Percentiles rank a stretch among this genome's conserved stretches.
phyloP scores from a whole-genome alignment of 169 alveolate species.

The Cryptosporidium sp. region DNA sequence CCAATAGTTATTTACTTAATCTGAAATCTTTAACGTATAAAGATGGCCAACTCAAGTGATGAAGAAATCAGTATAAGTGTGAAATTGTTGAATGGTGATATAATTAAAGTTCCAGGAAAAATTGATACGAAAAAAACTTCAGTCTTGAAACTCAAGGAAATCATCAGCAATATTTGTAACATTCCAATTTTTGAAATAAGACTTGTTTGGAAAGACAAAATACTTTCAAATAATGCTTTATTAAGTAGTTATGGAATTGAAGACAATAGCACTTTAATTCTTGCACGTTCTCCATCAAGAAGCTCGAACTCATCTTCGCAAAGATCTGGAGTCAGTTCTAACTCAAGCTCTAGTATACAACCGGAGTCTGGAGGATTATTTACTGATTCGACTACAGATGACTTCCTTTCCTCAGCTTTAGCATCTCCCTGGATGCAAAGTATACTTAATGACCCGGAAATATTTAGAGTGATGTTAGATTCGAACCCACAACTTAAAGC shows the following conservation, averaged over 20 bases:
- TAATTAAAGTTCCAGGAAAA: conserved; percentile 23
- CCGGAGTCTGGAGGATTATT: neutral
- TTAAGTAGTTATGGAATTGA: conserved; percentile 26
- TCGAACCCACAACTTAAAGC: conserved; percentile 80
- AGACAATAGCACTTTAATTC: conserved; percentile 35
- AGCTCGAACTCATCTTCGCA: neutral
- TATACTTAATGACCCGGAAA: conserved; percentile 77
- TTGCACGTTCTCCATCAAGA: conserved; percentile 47
- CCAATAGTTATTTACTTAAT: neutral
- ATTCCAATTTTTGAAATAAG: conserved; percentile 52
- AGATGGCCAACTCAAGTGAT: neutral
- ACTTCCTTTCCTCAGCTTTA: conserved; percentile 63
- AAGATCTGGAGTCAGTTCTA: neutral
- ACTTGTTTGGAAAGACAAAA: conserved; percentile 63
- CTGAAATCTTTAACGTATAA: neutral
- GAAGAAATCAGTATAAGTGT: conserved; percentile 25
- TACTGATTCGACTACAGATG: conserved; percentile 12
- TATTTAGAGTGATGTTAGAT: conserved; percentile 76
- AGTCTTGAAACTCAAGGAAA: conserved; percentile 53
- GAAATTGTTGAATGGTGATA: conserved; percentile 37
- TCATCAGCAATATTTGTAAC: conserved; percentile 33
- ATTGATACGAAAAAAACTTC: conserved; percentile 33
- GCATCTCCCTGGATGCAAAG: conserved; percentile 77
- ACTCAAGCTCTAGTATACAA: neutral
- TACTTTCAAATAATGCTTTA: conserved; percentile 40